Percentiles rank a stretch among this genome's conserved stretches.
Conservation (phyloP, 108 stramenopile species). For the Asterionellopsis glacialis region DNA sequence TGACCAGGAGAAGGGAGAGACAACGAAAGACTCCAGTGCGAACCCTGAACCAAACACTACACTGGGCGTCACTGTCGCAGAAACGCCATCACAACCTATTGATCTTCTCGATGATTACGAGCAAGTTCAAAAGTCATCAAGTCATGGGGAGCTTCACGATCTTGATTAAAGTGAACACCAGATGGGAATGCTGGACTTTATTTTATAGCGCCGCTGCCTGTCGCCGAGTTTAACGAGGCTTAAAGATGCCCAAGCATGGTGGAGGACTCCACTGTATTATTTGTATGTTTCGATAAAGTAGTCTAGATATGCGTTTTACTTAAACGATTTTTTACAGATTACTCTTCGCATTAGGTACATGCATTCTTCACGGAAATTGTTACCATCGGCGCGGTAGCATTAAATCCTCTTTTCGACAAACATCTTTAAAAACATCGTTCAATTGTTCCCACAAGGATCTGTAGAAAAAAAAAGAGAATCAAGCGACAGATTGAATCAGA, state of each 20-base stretch:
- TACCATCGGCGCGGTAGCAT: neutral
- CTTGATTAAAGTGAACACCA: conserved; percentile 18
- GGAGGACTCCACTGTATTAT: no score
- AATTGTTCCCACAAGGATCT: conserved; percentile 9
- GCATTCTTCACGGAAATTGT: neutral
- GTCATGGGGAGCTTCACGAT: conserved; percentile 8
- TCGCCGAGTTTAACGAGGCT: no score
- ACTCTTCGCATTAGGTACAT: no score
- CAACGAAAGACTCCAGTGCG: neutral
- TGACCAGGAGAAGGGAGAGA: neutral
- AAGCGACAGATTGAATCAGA: neutral
- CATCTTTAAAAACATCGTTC: conserved; percentile 28
- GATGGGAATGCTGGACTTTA: no score
- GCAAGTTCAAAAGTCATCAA: neutral
- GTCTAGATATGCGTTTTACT: no score
- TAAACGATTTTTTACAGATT: no score
- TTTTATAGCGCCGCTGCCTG: neutral
- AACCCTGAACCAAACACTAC: neutral
- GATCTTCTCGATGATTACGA: conserved; percentile 20
- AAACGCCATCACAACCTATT: conserved; percentile 5
- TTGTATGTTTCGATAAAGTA: no score
- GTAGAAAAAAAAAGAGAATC: neutral
- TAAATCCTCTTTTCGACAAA: conserved; percentile 12
- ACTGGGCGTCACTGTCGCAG: no score
- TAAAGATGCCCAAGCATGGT: no score